Percentiles rank a stretch among this genome's conserved stretches.
phyloP scores from a whole-genome alignment of 345 rosid genomes.

The Passiflora organensis region DNA sequence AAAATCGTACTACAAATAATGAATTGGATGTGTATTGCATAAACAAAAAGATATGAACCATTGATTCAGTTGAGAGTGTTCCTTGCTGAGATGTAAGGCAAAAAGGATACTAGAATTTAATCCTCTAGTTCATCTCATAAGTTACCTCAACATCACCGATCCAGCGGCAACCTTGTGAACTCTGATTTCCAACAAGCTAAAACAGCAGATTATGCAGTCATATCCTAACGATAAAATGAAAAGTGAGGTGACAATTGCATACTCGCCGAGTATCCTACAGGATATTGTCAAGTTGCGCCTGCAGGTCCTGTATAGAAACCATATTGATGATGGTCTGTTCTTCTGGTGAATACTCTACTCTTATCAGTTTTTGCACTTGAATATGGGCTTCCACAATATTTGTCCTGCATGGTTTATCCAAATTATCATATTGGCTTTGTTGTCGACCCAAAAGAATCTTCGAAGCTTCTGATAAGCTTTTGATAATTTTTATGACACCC shows the following conservation, averaged over 20 bases:
- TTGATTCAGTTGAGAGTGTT: too few species aligned
- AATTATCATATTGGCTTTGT: neutral
- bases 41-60: too few species aligned
- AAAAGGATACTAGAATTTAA: too few species aligned
- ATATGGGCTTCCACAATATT: slow-evolving; percentile 91
- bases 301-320: slow-evolving; percentile 56
- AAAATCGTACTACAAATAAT: too few species aligned
- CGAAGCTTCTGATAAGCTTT: neutral
- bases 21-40: too few species aligned
- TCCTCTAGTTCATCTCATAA: too few species aligned
- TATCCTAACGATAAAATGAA: neutral
- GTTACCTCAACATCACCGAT: too few species aligned
- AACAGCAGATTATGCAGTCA: too few species aligned
- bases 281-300: slow-evolving; percentile 69
- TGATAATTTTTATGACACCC: neutral
- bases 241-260: neutral
- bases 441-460: neutral
- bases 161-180: too few species aligned
- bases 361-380: slow-evolving; percentile 66
- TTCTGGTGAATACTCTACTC: slow-evolving; percentile 65
- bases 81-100: too few species aligned
- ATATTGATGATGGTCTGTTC: slow-evolving; percentile 63
- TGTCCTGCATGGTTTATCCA: slow-evolving; percentile 49
- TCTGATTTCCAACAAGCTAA: too few species aligned
- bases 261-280: slow-evolving; percentile 24